Evolutionary conservation across 192 early-diverging fungal genomes (phyloP).

Genomic region (Entomortierella chlamydospora): DNA sequence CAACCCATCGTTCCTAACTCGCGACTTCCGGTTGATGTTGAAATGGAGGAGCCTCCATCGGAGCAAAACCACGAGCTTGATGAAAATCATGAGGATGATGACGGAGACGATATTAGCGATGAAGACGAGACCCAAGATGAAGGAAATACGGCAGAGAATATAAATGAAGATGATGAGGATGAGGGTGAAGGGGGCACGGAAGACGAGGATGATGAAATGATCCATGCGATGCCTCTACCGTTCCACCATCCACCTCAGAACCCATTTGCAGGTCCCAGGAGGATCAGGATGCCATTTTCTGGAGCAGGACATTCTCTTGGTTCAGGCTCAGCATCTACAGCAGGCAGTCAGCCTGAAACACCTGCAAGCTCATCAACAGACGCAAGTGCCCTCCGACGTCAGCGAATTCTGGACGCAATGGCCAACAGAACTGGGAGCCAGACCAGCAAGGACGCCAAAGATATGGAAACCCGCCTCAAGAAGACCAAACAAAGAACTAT

Average conservation of each 20-base stretch:
- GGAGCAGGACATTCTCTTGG: conserved; percentile 43
- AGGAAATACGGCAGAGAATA: conserved; percentile 4
- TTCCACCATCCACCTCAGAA: conserved; percentile 10
- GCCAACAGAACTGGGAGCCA: conserved; percentile 19
- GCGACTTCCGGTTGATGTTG: conserved; percentile 27
- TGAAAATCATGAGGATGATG: neutral
- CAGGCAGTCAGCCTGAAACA: neutral
- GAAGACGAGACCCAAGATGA: conserved; percentile 5
- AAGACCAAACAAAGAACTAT: conserved; percentile 14
- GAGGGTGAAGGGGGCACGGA: conserved; percentile 15
- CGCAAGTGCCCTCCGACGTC: conserved; percentile 16
- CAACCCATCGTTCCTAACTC: conserved; percentile 27
- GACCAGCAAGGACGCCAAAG: neutral
- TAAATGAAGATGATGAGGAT: conserved; percentile 1
- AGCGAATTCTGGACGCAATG: conserved; percentile 47
- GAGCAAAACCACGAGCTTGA: conserved; percentile 4
- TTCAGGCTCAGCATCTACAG: neutral
- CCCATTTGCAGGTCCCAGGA: conserved; percentile 11
- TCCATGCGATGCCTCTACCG: conserved; percentile 43
- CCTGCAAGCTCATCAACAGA: neutral
- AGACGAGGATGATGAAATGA: conserved; percentile 30
- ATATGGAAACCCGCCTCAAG: neutral
- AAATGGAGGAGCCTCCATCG: conserved; percentile 11
- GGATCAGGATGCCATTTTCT: conserved; percentile 35
- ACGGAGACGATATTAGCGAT: neutral